Conservation (phyloP, 2,329 filamentous ascomycete species). For the Colletotrichum eremochloae region DNA sequence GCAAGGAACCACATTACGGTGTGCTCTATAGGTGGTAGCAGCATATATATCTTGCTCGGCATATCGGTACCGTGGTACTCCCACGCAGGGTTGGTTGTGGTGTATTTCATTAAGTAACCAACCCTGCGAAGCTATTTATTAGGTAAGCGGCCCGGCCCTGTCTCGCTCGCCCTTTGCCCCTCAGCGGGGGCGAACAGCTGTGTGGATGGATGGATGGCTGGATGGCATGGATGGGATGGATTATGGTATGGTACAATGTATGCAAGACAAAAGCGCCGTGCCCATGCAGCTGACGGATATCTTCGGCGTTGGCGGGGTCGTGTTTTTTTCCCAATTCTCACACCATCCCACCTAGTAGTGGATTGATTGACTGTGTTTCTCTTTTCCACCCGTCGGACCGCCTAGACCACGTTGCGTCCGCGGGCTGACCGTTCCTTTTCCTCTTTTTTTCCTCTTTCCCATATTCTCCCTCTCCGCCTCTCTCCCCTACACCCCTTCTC, state of each 20-base stretch:
- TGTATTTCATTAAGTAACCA: no score
- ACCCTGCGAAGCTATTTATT: not conserved
- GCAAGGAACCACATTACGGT: not conserved
- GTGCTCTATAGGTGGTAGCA: not conserved
- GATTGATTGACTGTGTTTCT: constrained; percentile 40
- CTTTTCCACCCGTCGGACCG: constrained; percentile 11
- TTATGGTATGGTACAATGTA: no score
- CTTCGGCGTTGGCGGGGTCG: constrained; percentile 42
- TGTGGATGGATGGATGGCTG: not conserved
- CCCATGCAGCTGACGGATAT: constrained; percentile 7
- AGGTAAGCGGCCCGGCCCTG: not conserved
- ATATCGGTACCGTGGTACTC: no score
- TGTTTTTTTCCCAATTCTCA: constrained; percentile 27
- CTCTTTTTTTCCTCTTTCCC: not conserved
- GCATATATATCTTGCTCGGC: no score
- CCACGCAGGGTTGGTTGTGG: not conserved
- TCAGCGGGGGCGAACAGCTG: not conserved
- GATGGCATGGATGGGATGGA: no score
- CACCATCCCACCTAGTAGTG: constrained; percentile 36
- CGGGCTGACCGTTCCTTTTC: constrained; percentile 6
- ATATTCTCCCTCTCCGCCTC: not conserved
- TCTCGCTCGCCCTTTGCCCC: not conserved
- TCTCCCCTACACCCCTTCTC: not conserved
- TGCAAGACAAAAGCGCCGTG: no score
- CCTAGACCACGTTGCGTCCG: constrained; percentile 1